Conservation (phyloP, 129 eudicot genomes). For the Arctium lappa region DNA sequence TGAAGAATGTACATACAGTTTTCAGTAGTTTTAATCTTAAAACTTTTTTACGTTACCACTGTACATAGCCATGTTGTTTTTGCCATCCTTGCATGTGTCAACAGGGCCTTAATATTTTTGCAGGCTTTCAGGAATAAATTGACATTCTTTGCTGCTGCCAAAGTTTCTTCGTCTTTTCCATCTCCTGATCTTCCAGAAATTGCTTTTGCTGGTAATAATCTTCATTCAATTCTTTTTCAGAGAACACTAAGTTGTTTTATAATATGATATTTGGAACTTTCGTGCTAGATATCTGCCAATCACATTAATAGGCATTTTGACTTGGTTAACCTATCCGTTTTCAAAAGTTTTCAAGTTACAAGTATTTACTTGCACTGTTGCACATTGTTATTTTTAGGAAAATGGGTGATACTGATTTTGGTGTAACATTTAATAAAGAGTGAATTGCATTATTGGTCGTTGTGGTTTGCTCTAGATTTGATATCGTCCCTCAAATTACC, state of each 20-base stretch:
- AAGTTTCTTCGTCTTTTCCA: conserved; percentile 86
- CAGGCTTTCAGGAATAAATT: conserved; percentile 82
- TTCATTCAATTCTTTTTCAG: not conserved
- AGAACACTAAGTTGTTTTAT: no score
- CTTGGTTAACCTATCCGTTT: not conserved
- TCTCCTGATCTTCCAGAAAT: conserved; percentile 86
- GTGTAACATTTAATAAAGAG: not conserved
- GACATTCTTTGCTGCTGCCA: conserved; percentile 90
- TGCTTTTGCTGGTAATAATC: conserved; percentile 89
- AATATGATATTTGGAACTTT: not conserved
- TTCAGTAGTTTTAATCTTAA: not conserved
- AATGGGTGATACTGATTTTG: not conserved
- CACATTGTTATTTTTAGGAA: not conserved
- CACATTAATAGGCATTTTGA: not conserved
- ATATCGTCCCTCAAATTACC: no score
- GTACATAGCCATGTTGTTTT: not conserved
- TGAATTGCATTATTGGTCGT: no score
- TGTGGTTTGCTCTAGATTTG: no score
- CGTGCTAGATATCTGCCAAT: not conserved
- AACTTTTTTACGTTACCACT: not conserved
- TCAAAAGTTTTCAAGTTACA: not conserved
- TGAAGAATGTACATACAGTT: not conserved
- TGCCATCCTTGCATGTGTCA: not conserved
- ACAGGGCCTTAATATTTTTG: not conserved
- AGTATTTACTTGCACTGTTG: not conserved